Evolutionary conservation across 768 basidiomycete genomes (phyloP).

Genomic region (Termitomyces titanicus): DNA sequence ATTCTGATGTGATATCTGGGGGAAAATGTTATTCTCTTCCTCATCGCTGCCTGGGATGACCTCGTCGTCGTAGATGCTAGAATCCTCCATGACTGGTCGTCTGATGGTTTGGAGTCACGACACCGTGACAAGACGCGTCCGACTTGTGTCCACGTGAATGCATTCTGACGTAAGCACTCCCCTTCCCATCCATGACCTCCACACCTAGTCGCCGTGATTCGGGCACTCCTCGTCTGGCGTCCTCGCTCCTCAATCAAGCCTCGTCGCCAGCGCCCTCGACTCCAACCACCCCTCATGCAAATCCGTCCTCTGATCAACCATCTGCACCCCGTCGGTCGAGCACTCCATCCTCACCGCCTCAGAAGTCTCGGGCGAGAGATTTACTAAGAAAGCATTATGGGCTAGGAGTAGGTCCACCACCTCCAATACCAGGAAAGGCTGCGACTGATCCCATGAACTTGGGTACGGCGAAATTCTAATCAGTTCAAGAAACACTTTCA

Average conservation of each 20-base stretch:
- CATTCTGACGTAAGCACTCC: conserved; percentile 9
- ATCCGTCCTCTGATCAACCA: conserved; percentile 6
- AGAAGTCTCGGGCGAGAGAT: conserved; percentile 66
- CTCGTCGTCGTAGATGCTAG: conserved; percentile 29
- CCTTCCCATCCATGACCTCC: conserved; percentile 14
- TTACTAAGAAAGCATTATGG: conserved; percentile 86
- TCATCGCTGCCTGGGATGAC: conserved; percentile 50
- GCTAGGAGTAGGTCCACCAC: conserved; percentile 69
- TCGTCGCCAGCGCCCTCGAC: conserved; percentile 31
- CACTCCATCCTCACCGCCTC: conserved; percentile 27
- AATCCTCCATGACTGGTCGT: conserved; percentile 6
- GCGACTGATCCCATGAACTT: conserved; percentile 80
- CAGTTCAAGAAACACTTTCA: not conserved
- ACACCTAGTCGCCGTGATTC: conserved; percentile 21
- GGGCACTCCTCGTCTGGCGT: conserved; percentile 28
- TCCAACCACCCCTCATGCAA: conserved; percentile 17
- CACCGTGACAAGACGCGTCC: conserved; percentile 16
- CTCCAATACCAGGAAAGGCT: conserved; percentile 51
- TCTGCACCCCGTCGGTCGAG: conserved; percentile 21
- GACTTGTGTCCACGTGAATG: not conserved
- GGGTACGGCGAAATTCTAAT: conserved; percentile 38
- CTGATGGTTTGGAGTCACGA: conserved; percentile 6
- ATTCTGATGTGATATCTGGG: not conserved
- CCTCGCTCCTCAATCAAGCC: conserved; percentile 43
- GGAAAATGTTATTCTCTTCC: conserved; percentile 18